Percentiles rank a stretch among this genome's conserved stretches.
Conservation (phyloP, 352 stramenopile species). For the Globisporangium spiculum region DNA sequence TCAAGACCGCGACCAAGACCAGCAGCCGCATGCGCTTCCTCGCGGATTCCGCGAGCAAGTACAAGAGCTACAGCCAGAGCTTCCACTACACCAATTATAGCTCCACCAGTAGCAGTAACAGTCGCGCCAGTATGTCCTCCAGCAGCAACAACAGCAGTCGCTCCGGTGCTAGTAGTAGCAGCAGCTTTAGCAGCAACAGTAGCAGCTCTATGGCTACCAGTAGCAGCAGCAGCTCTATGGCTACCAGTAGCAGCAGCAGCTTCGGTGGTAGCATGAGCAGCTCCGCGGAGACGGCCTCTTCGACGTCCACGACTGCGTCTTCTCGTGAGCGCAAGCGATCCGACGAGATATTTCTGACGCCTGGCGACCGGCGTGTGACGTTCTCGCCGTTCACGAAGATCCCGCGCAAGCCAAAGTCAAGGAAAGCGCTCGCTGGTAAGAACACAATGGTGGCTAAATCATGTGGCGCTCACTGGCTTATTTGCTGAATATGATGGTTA, state of each 20-base stretch:
- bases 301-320: slow-evolving; percentile 12
- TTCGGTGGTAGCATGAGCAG: slow-evolving; percentile 13
- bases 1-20: slow-evolving; percentile 40
- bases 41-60: slow-evolving; percentile 24
- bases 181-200: neutral
- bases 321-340: slow-evolving; percentile 21
- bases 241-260: neutral
- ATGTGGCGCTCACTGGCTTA: neutral
- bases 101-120: neutral
- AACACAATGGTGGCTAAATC: neutral
- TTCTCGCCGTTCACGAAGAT: slow-evolving; percentile 76
- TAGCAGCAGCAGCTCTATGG: neutral
- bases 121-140: neutral
- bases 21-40: slow-evolving; percentile 19
- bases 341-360: slow-evolving; percentile 30
- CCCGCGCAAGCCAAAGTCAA: slow-evolving; percentile 15
- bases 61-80: slow-evolving; percentile 22
- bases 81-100: slow-evolving; percentile 21
- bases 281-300: slow-evolving; percentile 10
- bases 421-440: slow-evolving; percentile 14
- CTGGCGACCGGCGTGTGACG: slow-evolving; percentile 46
- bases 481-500: neutral
- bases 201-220: neutral
- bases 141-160: neutral
- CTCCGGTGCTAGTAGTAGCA: neutral